Percentiles rank a stretch among this genome's conserved stretches.
Evolutionary conservation across 345 rosid species (phyloP).

Genomic region (Mercurialis annua): DNA sequence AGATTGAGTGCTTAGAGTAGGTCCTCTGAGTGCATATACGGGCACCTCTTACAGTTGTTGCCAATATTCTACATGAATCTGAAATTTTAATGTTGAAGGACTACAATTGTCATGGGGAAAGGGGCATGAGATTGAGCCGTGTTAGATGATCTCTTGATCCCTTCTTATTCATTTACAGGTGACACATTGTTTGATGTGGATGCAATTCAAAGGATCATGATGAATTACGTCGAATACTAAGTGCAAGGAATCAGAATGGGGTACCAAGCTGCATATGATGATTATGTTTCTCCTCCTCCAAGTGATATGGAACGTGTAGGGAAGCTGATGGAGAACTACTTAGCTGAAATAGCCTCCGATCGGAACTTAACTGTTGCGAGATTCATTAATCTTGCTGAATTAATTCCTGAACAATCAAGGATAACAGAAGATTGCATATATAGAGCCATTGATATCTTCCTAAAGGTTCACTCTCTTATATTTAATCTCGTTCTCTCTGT

Average conservation of each 20-base stretch:
- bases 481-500: background rate
- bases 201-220: constrained; percentile 71
- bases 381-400: constrained; percentile 66
- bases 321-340: constrained; percentile 80
- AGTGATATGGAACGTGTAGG: constrained; percentile 77
- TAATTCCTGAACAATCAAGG: constrained; percentile 76
- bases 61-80: too few species aligned
- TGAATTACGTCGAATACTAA: constrained; percentile 61
- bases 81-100: too few species aligned
- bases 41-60: too few species aligned
- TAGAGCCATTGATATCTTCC: constrained; percentile 82
- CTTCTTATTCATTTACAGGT: constrained; percentile 67
- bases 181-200: constrained; percentile 81
- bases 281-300: constrained; percentile 39
- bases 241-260: constrained; percentile 43
- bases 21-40: too few species aligned
- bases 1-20: too few species aligned
- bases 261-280: constrained; percentile 36
- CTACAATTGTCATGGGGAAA: too few species aligned
- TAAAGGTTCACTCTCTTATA: constrained; percentile 61
- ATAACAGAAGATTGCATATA: constrained; percentile 86
- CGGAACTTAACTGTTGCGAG: constrained; percentile 54
- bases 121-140: too few species aligned
- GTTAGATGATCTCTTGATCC: constrained; percentile 81
- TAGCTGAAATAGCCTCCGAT: constrained; percentile 86